phyloP scores from a whole-genome alignment of 257 asterid genomes.

The Leptodermis oblonga region DNA sequence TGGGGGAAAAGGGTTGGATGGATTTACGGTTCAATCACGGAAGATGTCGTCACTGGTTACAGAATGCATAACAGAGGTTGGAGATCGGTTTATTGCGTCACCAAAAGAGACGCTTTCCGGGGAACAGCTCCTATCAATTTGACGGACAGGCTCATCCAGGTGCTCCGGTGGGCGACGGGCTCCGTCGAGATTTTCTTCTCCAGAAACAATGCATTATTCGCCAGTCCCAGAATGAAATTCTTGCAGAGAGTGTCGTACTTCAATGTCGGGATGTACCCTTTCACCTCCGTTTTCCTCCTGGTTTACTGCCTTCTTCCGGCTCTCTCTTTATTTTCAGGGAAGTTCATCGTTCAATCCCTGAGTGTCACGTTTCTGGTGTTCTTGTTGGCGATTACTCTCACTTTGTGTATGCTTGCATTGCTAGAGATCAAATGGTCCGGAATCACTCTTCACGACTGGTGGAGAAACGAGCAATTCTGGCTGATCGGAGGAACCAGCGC shows the following conservation, averaged over 20 bases:
- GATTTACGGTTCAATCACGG: constrained; percentile 92
- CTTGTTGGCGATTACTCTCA: constrained; percentile 53
- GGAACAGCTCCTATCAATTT: constrained; percentile 95
- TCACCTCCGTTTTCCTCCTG: constrained; percentile 73
- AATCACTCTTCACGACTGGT: constrained; percentile 84
- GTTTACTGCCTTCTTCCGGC: constrained; percentile 84
- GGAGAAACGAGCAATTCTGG: constrained; percentile 98
- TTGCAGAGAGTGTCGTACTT: constrained; percentile 80
- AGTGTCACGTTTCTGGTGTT: constrained; percentile 56
- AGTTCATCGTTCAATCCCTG: constrained; percentile 75
- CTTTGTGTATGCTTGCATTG: constrained; percentile 68
- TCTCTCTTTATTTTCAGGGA: constrained; percentile 78
- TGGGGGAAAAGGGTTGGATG: constrained; percentile 94
- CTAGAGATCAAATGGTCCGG: constrained; percentile 90
- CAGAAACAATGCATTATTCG: constrained; percentile 71
- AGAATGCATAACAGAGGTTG: constrained; percentile 92
- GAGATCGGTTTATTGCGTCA: constrained; percentile 83
- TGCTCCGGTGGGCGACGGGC: constrained; percentile 95
- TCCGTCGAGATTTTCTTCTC: constrained; percentile 95
- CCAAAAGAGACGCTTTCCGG: constrained; percentile 79
- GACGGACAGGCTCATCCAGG: constrained; percentile 81
- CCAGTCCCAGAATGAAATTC: constrained; percentile 76
- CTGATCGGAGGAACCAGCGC: constrained; percentile 93
- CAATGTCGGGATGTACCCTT: constrained; percentile 87
- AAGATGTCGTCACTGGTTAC: constrained; percentile 88